Base-by-base conservation (phyloP, 177 flowering plant species). In the Tripterygium wilfordii region DNA sequence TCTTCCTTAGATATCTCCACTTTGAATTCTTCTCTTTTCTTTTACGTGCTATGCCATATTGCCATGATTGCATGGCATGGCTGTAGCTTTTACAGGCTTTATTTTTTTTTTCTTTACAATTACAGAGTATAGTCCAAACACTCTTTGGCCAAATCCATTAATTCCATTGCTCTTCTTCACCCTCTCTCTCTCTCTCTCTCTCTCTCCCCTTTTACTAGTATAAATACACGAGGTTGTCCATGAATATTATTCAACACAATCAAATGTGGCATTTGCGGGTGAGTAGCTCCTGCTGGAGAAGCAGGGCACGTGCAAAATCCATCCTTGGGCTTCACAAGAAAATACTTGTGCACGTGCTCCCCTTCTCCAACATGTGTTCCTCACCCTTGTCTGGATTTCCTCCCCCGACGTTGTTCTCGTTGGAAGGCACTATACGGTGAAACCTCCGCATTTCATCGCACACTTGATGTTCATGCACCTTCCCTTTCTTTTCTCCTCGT, bases 271-370 rank as follows among this genome's bases (percentile, higher is more conserved):
- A 41, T 41, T 55, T 5, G 20, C 50, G 67, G 69, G 64, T 58
- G 82, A 18, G 79, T 33, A 68, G 58, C 57, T 73, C 80, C 86
- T 61, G 90, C 63, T 83, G 90, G 90, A 83, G 90, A 83, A 83
- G 87, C 90, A 83, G 90, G 90, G 90, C 86, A 83, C 90, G 90
- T 83, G 90, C 90, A 78, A 68, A 48, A 3, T 2, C 17, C n/a
- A n/a, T n/a, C 31, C 23, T 15, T 15, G 24, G 20, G 41, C 42
- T 36, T 17, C 33, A 9, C 14, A 8, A 25, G 18, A 21, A n/a
- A 5, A 9, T 5, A n/a, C 3, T 8, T 51, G 56, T 83, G 90
- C 90, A 68, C 86, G 86, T 71, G 86, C 86, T 83, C 80, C 63
- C 78, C 86, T 77, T 75, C 90, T 78, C 90, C 90, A 83, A 80